Percentiles rank a stretch among this genome's conserved stretches.
phyloP scores from a whole-genome alignment of 2,329 filamentous ascomycete species.

The Cryphonectria nitschkei region DNA sequence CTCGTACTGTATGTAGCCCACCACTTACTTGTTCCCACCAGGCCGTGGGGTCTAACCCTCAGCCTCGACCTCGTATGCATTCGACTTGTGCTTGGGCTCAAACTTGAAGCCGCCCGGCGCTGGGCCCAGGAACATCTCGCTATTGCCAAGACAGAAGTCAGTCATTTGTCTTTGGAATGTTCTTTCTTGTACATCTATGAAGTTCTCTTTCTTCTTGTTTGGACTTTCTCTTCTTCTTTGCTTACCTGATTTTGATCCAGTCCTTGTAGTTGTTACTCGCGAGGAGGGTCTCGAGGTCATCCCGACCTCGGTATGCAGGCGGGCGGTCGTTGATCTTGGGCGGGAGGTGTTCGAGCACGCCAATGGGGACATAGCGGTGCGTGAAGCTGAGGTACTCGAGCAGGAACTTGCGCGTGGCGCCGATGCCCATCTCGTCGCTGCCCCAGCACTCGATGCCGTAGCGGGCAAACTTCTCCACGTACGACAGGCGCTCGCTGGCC shows the following conservation, averaged over 20 bases:
- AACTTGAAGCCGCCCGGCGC: conserved; percentile 91
- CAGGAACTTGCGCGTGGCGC: conserved; percentile 87
- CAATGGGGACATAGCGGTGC: conserved; percentile 87
- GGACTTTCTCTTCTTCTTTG: not conserved
- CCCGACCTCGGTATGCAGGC: conserved; percentile 78
- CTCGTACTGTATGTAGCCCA: not conserved
- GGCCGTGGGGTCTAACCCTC: conserved; percentile 56
- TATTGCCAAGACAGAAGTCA: conserved; percentile 42
- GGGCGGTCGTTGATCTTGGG: conserved; percentile 88
- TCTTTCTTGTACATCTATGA: not conserved
- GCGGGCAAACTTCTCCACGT: conserved; percentile 86
- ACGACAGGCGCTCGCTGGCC: conserved; percentile 79
- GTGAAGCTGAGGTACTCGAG: conserved; percentile 96
- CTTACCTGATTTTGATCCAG: conserved; percentile 97
- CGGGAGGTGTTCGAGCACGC: conserved; percentile 84
- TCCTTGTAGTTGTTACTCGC: conserved; percentile 91
- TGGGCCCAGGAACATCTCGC: conserved; percentile 96
- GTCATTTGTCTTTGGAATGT: conserved; percentile 19
- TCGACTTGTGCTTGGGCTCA: conserved; percentile 96
- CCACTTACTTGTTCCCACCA: too few species aligned
- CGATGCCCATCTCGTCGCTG: conserved; percentile 90
- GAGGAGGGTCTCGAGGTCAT: conserved; percentile 93
- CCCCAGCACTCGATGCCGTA: conserved; percentile 96
- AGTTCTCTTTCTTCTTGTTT: conserved; percentile 9
- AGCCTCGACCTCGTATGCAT: conserved; percentile 82